Percentiles rank a stretch among this genome's conserved stretches.
These are phyloP conservation scores for Trichoderma harzianum DNA, from an alignment of 2,329 filamentous ascomycete genomes.

Conservation along the genomic window DNA sequence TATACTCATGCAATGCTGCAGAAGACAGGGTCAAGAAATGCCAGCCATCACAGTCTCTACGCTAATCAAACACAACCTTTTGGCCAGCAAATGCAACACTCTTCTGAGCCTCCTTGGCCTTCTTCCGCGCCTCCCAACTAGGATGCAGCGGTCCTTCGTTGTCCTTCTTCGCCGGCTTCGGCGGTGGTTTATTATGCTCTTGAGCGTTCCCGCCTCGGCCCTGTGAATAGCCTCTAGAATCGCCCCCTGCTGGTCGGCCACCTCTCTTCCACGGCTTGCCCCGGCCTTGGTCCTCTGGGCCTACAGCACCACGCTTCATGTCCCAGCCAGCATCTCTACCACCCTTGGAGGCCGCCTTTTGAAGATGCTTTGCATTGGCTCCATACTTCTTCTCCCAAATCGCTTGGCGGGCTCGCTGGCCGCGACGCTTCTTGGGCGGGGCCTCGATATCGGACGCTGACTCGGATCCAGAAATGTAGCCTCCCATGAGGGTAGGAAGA, in stretches of 20 bases:
- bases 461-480: conserved; percentile 75
- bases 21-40: background rate
- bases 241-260: conserved; percentile 25
- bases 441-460: conserved; percentile 65
- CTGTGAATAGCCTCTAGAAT: background rate
- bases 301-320: conserved; percentile 52
- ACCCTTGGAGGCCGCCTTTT: conserved; percentile 33
- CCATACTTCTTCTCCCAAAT: conserved; percentile 82
- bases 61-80: conserved; percentile 28
- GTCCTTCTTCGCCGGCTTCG: conserved; percentile 38
- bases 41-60: background rate
- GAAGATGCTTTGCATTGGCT: conserved; percentile 63
- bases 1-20: background rate
- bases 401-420: conserved; percentile 72
- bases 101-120: conserved; percentile 24
- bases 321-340: conserved; percentile 56
- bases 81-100: conserved; percentile 22
- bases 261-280: conserved; percentile 54
- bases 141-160: conserved; percentile 54
- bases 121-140: conserved; percentile 28
- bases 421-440: conserved; percentile 60
- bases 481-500: conserved; percentile 72
- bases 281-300: conserved; percentile 34
- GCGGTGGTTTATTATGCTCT: conserved; percentile 23
- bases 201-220: background rate